Percentiles rank a stretch among this genome's conserved stretches.
These are phyloP conservation scores for Coprinopsis strossmayeri DNA, from an alignment of 768 basidiomycete species.

Conservation along the genomic window DNA sequence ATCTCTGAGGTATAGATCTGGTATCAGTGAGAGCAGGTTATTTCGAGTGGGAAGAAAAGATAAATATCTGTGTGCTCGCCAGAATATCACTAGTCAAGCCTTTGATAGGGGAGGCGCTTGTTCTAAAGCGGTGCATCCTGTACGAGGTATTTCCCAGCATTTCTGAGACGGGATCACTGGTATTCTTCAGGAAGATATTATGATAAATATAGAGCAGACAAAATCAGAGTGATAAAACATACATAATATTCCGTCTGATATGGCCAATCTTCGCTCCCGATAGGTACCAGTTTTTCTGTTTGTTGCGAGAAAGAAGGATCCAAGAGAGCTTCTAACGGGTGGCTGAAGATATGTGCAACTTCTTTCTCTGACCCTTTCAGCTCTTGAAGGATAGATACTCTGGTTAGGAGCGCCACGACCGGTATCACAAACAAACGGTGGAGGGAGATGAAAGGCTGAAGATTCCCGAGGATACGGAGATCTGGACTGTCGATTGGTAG, in stretches of 20 bases:
- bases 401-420: constrained; percentile 63
- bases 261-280: constrained; percentile 71
- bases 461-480: constrained; percentile 51
- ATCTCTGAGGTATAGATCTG: constrained; percentile 61
- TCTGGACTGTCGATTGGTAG: constrained; percentile 52
- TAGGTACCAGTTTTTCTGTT: constrained; percentile 42
- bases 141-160: constrained; percentile 50
- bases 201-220: neutral
- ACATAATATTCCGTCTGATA: constrained; percentile 73
- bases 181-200: constrained; percentile 27
- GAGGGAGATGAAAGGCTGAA: constrained; percentile 67
- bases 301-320: constrained; percentile 46
- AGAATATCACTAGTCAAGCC: constrained; percentile 81
- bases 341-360: constrained; percentile 74
- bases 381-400: constrained; percentile 40
- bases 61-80: constrained; percentile 33
- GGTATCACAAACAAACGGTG: constrained; percentile 70
- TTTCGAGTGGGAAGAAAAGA: neutral
- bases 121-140: constrained; percentile 81
- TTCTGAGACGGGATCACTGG: constrained; percentile 41
- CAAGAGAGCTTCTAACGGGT: constrained; percentile 68
- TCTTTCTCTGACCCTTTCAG: constrained; percentile 58
- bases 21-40: neutral
- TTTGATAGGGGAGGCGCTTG: constrained; percentile 72
- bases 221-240: constrained; percentile 19